Base-by-base conservation (phyloP, 805 yeast genomes). In the Millerozyma miso region DNA sequence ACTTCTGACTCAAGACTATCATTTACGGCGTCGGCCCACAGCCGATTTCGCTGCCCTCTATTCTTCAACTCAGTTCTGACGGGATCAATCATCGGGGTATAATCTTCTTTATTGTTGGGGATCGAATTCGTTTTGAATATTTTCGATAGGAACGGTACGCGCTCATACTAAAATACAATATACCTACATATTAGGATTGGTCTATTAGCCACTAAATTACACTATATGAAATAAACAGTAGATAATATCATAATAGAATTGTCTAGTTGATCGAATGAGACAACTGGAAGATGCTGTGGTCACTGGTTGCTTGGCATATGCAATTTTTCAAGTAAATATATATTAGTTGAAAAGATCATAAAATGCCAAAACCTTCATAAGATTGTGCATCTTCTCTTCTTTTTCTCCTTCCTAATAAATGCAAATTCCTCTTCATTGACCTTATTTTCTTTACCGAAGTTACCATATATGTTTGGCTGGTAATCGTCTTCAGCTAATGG, bases 351-450 rank as follows among this genome's bases (percentile, higher is more conserved):
- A 20, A 20, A 13, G 19, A 15, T 12, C n/a, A 35, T 26, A 17
- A 17, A 15, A n/a, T 32, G 34, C 14, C 34, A 7, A 13, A 32
- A 32, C 7, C 14, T 31, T 46, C 56, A 69, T 45, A 69, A 59
- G 34, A 70, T 63, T 8, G 52, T 49, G 53, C 76, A 70, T 39
- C 56, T 59, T 44, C 53, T 54, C 52, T 59, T 65, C 48, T 54
- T 56, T 38, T 58, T 50, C 38, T 55, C 55, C 32, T 59, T 52
- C 39, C 69, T 57, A 4, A 71, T 62, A 43, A 68, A 70, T 33
- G 67, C 72, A 55, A 67, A 67, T 56, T 70, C 75, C 23, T 69
- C 72, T 31, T 66, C 66, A 42, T 66, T 60, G 50, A 67, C 64
- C 47, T 53, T 58, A 23, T 20, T 39, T 13, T 32, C 35, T 34